These are phyloP conservation scores for Beauveria scarabaeidicola DNA, from an alignment of 2,329 filamentous ascomycete genomes.

Conservation along the genomic window DNA sequence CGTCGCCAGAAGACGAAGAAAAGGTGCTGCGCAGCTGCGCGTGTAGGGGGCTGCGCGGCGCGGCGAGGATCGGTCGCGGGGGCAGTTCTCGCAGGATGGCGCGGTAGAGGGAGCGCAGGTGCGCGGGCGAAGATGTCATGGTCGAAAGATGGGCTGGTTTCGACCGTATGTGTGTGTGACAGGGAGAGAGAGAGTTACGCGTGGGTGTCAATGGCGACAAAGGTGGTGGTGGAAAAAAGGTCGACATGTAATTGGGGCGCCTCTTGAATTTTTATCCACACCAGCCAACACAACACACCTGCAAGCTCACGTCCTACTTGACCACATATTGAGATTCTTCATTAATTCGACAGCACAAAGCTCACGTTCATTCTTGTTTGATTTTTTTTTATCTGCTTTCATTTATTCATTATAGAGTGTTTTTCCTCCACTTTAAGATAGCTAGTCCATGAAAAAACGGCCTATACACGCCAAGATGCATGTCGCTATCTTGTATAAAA, in stretches of 20 bases:
- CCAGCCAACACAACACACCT: not conserved
- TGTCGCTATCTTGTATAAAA: not conserved
- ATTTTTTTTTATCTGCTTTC: not conserved
- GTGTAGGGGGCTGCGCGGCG: constrained; percentile 60
- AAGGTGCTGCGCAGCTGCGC: constrained; percentile 59
- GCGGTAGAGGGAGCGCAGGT: constrained; percentile 74
- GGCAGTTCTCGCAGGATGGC: constrained; percentile 84
- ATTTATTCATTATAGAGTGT: not conserved
- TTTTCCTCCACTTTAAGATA: too few relatives aligned
- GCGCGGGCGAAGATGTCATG: constrained; percentile 34
- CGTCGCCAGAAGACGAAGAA: constrained; percentile 17
- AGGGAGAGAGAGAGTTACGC: too few relatives aligned
- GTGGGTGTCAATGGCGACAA: not conserved
- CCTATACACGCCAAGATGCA: not conserved
- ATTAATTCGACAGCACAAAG: not conserved
- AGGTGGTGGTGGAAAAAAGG: not conserved
- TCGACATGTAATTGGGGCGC: not conserved
- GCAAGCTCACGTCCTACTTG: not conserved
- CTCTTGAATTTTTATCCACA: constrained; percentile 2
- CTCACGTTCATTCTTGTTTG: not conserved
- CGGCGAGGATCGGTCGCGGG: constrained; percentile 49
- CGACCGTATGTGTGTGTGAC: not conserved
- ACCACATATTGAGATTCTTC: not conserved
- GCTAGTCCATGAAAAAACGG: not conserved
- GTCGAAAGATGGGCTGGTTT: not conserved